phyloP scores from a whole-genome alignment of 208 protist species.

The Leishmania gerbilli region DNA sequence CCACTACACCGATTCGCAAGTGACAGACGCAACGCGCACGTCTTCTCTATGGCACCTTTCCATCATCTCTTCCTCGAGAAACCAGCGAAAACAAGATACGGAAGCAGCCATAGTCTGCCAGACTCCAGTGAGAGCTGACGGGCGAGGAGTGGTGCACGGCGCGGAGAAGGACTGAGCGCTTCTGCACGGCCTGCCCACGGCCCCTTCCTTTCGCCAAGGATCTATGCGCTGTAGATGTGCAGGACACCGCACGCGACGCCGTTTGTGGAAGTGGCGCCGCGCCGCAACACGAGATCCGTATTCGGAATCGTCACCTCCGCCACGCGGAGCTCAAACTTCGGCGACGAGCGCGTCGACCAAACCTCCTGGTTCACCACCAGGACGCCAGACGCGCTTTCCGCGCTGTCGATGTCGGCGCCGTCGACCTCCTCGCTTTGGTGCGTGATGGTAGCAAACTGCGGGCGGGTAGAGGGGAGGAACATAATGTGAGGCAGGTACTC shows the following conservation, averaged over 20 bases:
- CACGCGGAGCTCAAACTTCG: slow-evolving; percentile 74
- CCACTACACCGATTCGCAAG: not conserved
- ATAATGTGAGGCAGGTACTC: slow-evolving; percentile 86
- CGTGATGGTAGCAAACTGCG: slow-evolving; percentile 73
- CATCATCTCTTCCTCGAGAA: not conserved
- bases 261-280: slow-evolving; percentile 57
- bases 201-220: too few species aligned
- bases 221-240: slow-evolving; percentile 55
- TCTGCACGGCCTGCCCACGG: not conserved
- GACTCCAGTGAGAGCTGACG: not conserved
- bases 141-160: not conserved
- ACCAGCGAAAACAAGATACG: not conserved
- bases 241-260: slow-evolving; percentile 75
- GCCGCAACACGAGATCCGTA: slow-evolving; percentile 45
- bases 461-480: slow-evolving; percentile 80
- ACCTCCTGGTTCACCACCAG: slow-evolving; percentile 84
- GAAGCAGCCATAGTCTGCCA: not conserved
- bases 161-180: not conserved
- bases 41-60: not conserved
- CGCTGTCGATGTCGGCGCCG: slow-evolving; percentile 24
- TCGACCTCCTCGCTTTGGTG: slow-evolving; percentile 52
- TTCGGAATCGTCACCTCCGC: slow-evolving; percentile 82
- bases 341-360: slow-evolving; percentile 64
- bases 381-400: slow-evolving; percentile 55
- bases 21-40: not conserved